Percentiles rank a stretch among this genome's conserved stretches.
phyloP scores from a whole-genome alignment of 2,329 filamentous ascomycete species.

The Aureobasidium sp. region DNA sequence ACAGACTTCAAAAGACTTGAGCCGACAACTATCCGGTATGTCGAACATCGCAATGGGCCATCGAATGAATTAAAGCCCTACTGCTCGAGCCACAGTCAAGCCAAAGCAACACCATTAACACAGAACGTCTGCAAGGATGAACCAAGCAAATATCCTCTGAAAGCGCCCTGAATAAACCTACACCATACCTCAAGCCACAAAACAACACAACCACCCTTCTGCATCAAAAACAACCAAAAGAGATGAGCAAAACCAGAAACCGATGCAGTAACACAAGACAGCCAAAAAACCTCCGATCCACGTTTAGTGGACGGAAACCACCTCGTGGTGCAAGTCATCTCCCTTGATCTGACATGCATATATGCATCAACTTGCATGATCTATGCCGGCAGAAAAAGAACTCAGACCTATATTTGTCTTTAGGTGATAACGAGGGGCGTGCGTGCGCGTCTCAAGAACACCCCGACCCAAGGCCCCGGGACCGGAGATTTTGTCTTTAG shows the following conservation, averaged over 20 bases:
- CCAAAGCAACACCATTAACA: too few relatives aligned
- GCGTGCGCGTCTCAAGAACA: background rate
- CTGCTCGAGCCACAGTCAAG: too few relatives aligned
- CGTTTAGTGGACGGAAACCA: background rate
- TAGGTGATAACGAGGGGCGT: background rate
- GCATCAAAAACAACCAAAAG: too few relatives aligned
- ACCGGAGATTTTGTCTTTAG: slow-evolving; percentile 4
- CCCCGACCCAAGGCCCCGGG: background rate
- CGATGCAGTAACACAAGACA: background rate
- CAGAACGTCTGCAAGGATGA: too few relatives aligned
- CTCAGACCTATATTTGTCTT: background rate
- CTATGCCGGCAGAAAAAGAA: background rate
- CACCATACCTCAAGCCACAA: too few relatives aligned
- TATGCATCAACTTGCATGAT: background rate
- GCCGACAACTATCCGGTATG: too few relatives aligned
- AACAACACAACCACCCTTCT: too few relatives aligned
- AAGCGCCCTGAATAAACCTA: too few relatives aligned
- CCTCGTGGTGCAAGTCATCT: background rate
- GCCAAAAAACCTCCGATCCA: background rate
- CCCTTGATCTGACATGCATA: background rate
- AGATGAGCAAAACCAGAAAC: background rate
- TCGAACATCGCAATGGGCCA: too few relatives aligned
- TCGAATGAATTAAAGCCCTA: too few relatives aligned
- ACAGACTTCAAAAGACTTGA: too few relatives aligned
- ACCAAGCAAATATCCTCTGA: too few relatives aligned